Conservation (phyloP, 202 grass and related monocot species). For the Dendrocalamus latiflorus region DNA sequence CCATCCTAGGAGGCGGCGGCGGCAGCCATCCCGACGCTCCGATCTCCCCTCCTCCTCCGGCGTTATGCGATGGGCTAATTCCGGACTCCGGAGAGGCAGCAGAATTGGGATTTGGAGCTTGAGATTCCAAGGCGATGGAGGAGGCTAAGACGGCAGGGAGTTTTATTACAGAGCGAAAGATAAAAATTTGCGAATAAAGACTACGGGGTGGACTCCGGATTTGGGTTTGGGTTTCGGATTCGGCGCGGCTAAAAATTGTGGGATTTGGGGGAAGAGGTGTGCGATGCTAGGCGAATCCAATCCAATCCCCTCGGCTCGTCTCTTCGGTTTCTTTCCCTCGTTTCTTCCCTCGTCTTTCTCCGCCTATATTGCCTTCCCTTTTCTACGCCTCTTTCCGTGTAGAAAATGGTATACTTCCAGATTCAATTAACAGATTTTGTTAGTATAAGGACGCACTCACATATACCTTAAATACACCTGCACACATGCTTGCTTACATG, state of each 20-base stretch:
- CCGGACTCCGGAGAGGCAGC: neutral
- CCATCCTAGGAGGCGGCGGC: constrained; percentile 41
- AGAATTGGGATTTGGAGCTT: constrained; percentile 7
- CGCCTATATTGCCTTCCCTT: neutral
- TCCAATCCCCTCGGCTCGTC: neutral
- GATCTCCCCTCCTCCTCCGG: constrained; percentile 32
- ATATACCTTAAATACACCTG: too few relatives aligned
- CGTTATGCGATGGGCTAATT: neutral
- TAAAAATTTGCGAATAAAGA: neutral
- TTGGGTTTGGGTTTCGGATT: constrained; percentile 15
- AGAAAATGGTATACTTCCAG: neutral
- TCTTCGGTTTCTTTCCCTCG: neutral
- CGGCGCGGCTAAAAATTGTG: neutral
- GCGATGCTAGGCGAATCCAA: neutral
- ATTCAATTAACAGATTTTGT: too few relatives aligned
- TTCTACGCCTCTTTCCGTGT: neutral
- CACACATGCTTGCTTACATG: too few relatives aligned
- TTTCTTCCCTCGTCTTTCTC: constrained; percentile 11
- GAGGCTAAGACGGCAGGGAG: neutral
- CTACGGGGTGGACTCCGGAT: constrained; percentile 22
- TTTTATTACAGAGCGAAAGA: neutral
- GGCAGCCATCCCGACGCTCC: constrained; percentile 32
- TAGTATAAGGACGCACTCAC: too few relatives aligned
- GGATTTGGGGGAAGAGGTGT: constrained; percentile 6
- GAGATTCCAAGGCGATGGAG: neutral